A percentile compares a stretch with the other conserved stretches of the same genome.
These are phyloP conservation scores for Platanthera guangdongensis DNA, from an alignment of 106 monocot genomes.

Conservation along the genomic window DNA sequence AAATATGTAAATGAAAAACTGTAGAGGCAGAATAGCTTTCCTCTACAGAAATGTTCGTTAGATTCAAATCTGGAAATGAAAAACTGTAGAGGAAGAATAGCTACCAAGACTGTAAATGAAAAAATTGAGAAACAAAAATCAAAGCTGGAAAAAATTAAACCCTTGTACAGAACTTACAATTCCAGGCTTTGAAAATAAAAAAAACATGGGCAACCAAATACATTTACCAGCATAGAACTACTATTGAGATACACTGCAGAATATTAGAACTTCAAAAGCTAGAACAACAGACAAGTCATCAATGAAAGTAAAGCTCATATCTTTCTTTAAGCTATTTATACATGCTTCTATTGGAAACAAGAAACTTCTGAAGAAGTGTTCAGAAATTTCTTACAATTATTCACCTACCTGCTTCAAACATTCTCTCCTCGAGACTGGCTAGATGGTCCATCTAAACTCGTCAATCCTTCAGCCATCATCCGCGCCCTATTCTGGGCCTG, in stretches of 20 bases:
- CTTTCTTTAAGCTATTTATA: background rate
- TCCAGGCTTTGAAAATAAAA: background rate
- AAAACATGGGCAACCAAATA: background rate
- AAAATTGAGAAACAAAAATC: no score
- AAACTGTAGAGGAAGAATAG: no score
- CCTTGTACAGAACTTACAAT: background rate
- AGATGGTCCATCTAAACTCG: slow-evolving; percentile 16
- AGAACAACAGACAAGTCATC: background rate
- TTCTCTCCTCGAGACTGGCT: slow-evolving; percentile 20
- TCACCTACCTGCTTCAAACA: slow-evolving; percentile 22
- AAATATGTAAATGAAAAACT: no score
- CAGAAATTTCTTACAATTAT: background rate
- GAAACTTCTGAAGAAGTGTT: background rate
- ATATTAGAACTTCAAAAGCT: background rate
- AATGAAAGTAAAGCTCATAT: background rate
- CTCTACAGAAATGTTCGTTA: no score
- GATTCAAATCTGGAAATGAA: no score
- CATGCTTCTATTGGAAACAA: background rate
- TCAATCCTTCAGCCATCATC: slow-evolving; percentile 31
- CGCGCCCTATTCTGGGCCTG: slow-evolving; percentile 58
- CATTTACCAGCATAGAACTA: background rate
- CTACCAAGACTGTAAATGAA: no score
- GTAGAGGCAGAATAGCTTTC: no score
- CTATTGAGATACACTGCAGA: background rate
- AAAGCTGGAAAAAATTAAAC: no score